Evolutionary conservation across 495 filamentous ascomycete species (phyloP).

Genomic region (Neurospora sp.): DNA sequence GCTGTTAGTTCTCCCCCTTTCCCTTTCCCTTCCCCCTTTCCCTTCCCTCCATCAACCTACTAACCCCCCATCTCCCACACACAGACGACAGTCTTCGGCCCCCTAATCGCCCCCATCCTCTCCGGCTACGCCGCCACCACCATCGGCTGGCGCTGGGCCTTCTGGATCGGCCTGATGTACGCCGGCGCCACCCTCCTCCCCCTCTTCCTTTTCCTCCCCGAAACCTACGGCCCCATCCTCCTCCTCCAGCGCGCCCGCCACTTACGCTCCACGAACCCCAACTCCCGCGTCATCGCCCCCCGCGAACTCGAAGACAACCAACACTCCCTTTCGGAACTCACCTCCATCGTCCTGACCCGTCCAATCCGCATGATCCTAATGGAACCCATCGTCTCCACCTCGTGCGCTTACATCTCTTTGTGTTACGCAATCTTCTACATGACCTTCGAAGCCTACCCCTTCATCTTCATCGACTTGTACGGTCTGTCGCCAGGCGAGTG

Average conservation of each 20-base stretch:
- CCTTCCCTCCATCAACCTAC: not conserved
- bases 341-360: slow-evolving; percentile 28
- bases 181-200: slow-evolving; percentile 37
- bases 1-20: slow-evolving; percentile 40
- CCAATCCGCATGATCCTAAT: slow-evolving; percentile 34
- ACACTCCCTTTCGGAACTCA: slow-evolving; percentile 17
- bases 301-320: slow-evolving; percentile 24
- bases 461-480: slow-evolving; percentile 48
- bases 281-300: slow-evolving; percentile 21
- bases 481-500: slow-evolving; percentile 31
- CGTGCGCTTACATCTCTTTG: slow-evolving; percentile 57
- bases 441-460: slow-evolving; percentile 57
- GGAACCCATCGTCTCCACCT: slow-evolving; percentile 45
- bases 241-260: slow-evolving; percentile 43
- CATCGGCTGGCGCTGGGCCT: slow-evolving; percentile 57
- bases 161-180: slow-evolving; percentile 52
- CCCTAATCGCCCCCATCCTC: slow-evolving; percentile 57
- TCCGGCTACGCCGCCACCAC: slow-evolving; percentile 49
- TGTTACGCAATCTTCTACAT: slow-evolving; percentile 71
- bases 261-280: slow-evolving; percentile 38
- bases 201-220: slow-evolving; percentile 46
- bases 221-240: slow-evolving; percentile 53
- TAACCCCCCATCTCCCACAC: not conserved
- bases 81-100: slow-evolving; percentile 56
- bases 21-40: not conserved